Evolutionary conservation across 805 yeast species (phyloP).

Genomic region (Yarrowia sp.): DNA sequence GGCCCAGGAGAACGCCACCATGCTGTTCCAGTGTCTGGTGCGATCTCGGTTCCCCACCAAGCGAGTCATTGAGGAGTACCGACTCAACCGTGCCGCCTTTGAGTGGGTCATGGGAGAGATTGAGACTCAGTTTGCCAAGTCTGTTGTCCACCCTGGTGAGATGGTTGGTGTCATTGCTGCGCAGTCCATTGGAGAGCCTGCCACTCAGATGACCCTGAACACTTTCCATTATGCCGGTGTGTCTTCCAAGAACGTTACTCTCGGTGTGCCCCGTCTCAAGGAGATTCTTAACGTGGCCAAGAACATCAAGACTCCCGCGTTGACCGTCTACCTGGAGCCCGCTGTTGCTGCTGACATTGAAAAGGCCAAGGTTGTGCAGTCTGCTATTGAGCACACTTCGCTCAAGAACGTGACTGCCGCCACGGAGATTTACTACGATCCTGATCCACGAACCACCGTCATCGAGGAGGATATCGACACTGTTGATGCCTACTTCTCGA

Average conservation of each 20-base stretch:
- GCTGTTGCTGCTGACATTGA: constrained; percentile 85
- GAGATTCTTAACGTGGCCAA: constrained; percentile 98
- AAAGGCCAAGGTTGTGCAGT: constrained; percentile 89
- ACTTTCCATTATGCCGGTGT: constrained; percentile 99
- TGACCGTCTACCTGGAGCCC: constrained; percentile 84
- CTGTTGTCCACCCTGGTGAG: constrained; percentile 94
- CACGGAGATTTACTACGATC: constrained; percentile 95
- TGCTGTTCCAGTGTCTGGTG: constrained; percentile 82
- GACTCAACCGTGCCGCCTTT: constrained; percentile 78
- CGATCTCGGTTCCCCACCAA: constrained; percentile 90
- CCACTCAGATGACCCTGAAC: constrained; percentile 96
- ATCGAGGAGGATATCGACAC: constrained; percentile 96
- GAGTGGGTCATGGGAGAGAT: constrained; percentile 96
- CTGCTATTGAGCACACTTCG: constrained; percentile 95
- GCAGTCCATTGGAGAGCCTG: constrained; percentile 98
- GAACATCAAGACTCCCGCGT: constrained; percentile 98
- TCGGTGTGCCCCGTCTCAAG: constrained; percentile 99
- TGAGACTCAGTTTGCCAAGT: constrained; percentile 88
- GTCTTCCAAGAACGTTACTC: constrained; percentile 96
- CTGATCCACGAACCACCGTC: constrained; percentile 96
- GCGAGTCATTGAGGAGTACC: constrained; percentile 87
- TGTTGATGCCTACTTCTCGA: constrained; percentile 93
- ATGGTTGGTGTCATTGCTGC: constrained; percentile 98
- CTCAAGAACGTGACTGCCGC: constrained; percentile 94
- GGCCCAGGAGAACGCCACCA: constrained; percentile 90